Base-by-base conservation (phyloP, 257 asterid genomes). In the Petunia axillaris region DNA sequence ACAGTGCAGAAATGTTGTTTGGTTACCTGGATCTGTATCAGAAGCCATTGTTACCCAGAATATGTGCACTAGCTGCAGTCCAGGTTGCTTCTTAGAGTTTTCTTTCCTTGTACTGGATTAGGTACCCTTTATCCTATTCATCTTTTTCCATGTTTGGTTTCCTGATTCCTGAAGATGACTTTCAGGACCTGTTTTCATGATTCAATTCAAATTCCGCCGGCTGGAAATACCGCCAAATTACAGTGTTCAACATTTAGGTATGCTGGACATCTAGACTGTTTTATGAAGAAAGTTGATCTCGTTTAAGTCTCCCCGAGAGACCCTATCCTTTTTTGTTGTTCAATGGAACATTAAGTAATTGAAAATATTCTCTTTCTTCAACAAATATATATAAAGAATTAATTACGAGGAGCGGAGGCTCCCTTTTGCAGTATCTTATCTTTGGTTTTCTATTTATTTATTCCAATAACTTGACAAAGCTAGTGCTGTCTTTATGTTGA, bases 1-100 rank as follows among this genome's bases (percentile, higher is more conserved):
- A 46, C 94, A 95, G 99, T 95, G 99, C 84, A 90, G 98, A 88
- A 92, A 87, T 85, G 99, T 63, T 63, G 92, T 93, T 83, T 95
- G 99, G 99, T 98, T 95, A 81, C 99, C 99, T 76, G 96, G 99
- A 60, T 89, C 98, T 75, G 82, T 89, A 78, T 86, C 92, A 78
- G 97, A 93, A 82, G 99, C 99, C 75, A 75, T 64, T 43, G 96
- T 95, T 82, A 90, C 97, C 81, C 80, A 91, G 79, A 86, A 85
- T 77, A 63, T 79, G 57, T 95, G 99, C 91, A 84, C 87, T 80
- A 91, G 79, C 80, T 95, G 99, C 84, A 82, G 91, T 84, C 95
- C 99, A 92, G 99, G 99, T 95, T 80, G 75, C 65, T 76, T 79
- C 59, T 64, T 64, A 65, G 62, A 54, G 25, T 38, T 79, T 48